A percentile compares a stretch with the other conserved stretches of the same genome.
These are phyloP conservation scores for Eucalyptus curtisii DNA, from an alignment of 345 rosid genomes.

Conservation along the genomic window DNA sequence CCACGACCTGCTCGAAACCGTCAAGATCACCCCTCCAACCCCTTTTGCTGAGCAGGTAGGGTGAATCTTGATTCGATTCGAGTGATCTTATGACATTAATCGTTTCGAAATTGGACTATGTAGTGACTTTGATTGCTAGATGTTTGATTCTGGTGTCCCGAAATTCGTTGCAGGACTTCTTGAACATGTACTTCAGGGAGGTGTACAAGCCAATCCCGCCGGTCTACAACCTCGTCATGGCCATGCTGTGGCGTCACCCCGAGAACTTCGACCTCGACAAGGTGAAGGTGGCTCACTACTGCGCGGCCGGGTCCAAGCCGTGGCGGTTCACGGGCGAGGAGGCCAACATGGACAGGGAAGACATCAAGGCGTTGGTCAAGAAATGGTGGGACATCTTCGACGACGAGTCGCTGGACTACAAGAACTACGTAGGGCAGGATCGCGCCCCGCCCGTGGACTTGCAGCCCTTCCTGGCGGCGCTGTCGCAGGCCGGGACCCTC, in stretches of 20 bases:
- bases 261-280: constrained; percentile 20
- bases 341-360: constrained; percentile 38
- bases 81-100: constrained; percentile 1
- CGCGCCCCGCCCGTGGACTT: not conserved
- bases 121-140: not conserved
- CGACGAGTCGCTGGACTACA: constrained; percentile 31
- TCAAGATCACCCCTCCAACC: constrained; percentile 26
- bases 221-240: constrained; percentile 30
- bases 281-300: constrained; percentile 35
- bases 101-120: constrained; percentile 11
- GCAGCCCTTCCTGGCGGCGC: constrained; percentile 9
- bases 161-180: constrained; percentile 25
- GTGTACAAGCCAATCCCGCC: constrained; percentile 20
- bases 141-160: not conserved
- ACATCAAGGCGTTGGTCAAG: constrained; percentile 26
- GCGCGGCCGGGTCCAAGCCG: constrained; percentile 48
- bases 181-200: constrained; percentile 38
- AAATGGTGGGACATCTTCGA: constrained; percentile 46
- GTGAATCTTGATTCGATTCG: not conserved
- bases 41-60: constrained; percentile 59
- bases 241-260: constrained; percentile 50
- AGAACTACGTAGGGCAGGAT: not conserved
- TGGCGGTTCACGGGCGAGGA: constrained; percentile 47
- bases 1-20: constrained; percentile 7
- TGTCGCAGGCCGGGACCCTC: constrained; percentile 12